Evolutionary conservation across 2,329 filamentous ascomycete genomes (phyloP).

Genomic region (Aspergillus sp.): DNA sequence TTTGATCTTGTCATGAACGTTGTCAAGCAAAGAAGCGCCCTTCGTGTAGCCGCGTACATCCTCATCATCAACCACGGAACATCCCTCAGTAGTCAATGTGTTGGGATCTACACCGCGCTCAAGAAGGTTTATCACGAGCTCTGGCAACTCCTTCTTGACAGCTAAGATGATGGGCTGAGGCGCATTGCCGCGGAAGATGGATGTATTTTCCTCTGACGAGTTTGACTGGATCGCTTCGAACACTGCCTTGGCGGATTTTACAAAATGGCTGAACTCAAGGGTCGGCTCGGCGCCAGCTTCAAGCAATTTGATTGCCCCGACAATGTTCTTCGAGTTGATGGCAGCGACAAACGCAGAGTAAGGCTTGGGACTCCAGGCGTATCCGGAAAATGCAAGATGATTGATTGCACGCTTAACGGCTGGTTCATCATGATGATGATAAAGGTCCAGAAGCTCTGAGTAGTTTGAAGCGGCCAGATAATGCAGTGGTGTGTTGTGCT

Average conservation of each 20-base stretch:
- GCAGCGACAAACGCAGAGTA: conserved; percentile 54
- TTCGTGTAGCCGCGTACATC: neutral
- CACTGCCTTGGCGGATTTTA: conserved; percentile 17
- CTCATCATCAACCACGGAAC: conserved; percentile 9
- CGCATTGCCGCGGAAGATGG: conserved; percentile 41
- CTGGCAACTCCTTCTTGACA: conserved; percentile 44
- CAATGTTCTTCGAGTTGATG: conserved; percentile 46
- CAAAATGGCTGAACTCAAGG: conserved; percentile 51
- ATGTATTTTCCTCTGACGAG: conserved; percentile 44
- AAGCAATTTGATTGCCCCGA: conserved; percentile 55
- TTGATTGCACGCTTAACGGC: conserved; percentile 60
- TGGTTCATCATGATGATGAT: conserved; percentile 51
- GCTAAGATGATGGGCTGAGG: conserved; percentile 65
- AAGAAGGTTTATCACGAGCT: conserved; percentile 54
- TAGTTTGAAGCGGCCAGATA: conserved; percentile 52
- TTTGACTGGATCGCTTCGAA: conserved; percentile 19
- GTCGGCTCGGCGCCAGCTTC: conserved; percentile 54
- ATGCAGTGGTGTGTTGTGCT: conserved; percentile 60
- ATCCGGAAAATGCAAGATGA: conserved; percentile 47
- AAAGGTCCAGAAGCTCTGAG: conserved; percentile 35
- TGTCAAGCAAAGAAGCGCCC: conserved; percentile 50
- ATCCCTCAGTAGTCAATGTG: conserved; percentile 42
- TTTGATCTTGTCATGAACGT: conserved; percentile 50
- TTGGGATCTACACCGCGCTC: conserved; percentile 61
- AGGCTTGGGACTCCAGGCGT: conserved; percentile 27